Evolutionary conservation across 2,329 filamentous ascomycete species (phyloP).

Genomic region (Rhinocladiella mackenziei): DNA sequence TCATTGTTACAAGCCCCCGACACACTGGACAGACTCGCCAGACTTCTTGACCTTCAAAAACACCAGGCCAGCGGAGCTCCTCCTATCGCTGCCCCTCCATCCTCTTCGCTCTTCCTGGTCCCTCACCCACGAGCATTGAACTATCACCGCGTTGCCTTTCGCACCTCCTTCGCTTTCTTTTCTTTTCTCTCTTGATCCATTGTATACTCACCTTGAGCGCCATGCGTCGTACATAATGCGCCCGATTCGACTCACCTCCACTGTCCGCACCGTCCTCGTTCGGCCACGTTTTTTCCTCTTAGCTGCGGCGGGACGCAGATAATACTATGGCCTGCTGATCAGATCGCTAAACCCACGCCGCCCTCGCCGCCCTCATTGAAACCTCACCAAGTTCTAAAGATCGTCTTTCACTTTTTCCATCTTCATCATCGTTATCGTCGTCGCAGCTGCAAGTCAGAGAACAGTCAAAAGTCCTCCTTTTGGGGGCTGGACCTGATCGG

Average conservation of each 20-base stretch:
- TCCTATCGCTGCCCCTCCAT: too few relatives aligned
- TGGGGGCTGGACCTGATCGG: too few relatives aligned
- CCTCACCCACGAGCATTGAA: too few relatives aligned
- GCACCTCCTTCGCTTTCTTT: constrained; percentile 1
- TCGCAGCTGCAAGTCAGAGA: constrained; percentile 7
- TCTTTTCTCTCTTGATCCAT: background rate
- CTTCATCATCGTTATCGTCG: background rate
- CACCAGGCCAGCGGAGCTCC: too few relatives aligned
- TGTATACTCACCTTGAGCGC: background rate
- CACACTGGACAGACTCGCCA: too few relatives aligned
- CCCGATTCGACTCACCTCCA: background rate
- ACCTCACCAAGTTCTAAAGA: background rate
- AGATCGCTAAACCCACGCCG: constrained; percentile 6
- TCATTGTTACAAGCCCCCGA: too few relatives aligned
- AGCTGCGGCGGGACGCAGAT: background rate
- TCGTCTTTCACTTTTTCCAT: constrained; percentile 3
- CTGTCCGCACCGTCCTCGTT: constrained; percentile 1
- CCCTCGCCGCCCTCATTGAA: constrained; percentile 6
- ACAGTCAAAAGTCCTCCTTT: background rate
- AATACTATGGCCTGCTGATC: constrained; percentile 8
- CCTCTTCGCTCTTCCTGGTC: too few relatives aligned
- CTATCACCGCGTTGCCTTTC: too few relatives aligned
- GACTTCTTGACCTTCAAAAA: too few relatives aligned
- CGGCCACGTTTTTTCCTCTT: constrained; percentile 3
- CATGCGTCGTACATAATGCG: background rate